phyloP scores from a whole-genome alignment of 1,284 basidiomycete species.

The Ceratobasidium sp. region DNA sequence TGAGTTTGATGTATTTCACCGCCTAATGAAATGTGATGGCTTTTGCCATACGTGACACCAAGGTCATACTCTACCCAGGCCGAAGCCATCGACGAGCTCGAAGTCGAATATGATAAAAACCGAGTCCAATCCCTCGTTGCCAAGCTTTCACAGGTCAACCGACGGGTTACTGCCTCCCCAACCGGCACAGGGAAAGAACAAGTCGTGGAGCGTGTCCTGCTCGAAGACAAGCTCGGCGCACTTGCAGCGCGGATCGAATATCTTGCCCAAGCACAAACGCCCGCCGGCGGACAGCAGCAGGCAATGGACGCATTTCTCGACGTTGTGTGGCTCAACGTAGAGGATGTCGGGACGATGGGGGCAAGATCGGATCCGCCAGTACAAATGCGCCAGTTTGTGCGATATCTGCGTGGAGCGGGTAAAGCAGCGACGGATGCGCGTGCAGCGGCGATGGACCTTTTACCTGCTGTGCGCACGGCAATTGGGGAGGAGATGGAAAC shows the following conservation, averaged over 20 bases:
- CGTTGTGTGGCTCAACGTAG: constrained; percentile 3
- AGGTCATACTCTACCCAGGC: constrained; percentile 25
- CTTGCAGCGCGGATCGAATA: constrained; percentile 31
- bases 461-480: background rate
- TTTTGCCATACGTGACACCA: background rate
- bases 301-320: constrained; percentile 3
- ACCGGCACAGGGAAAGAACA: constrained; percentile 8
- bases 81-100: background rate
- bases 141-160: constrained; percentile 27
- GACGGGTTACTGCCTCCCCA: constrained; percentile 28
- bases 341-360: background rate
- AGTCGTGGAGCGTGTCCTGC: constrained; percentile 11
- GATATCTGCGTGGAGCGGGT: constrained; percentile 6
- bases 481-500: constrained; percentile 31
- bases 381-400: constrained; percentile 23
- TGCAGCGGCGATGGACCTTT: background rate
- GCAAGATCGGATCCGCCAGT: constrained; percentile 16
- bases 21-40: constrained; percentile 25
- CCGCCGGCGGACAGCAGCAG: background rate
- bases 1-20: background rate
- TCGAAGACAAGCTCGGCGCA: constrained; percentile 30
- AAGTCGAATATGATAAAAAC: constrained; percentile 22
- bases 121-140: constrained; percentile 8
- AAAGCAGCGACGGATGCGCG: background rate
- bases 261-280: constrained; percentile 21